Evolutionary conservation across 768 basidiomycete genomes (phyloP).

Genomic region (Termitomyces sp.): DNA sequence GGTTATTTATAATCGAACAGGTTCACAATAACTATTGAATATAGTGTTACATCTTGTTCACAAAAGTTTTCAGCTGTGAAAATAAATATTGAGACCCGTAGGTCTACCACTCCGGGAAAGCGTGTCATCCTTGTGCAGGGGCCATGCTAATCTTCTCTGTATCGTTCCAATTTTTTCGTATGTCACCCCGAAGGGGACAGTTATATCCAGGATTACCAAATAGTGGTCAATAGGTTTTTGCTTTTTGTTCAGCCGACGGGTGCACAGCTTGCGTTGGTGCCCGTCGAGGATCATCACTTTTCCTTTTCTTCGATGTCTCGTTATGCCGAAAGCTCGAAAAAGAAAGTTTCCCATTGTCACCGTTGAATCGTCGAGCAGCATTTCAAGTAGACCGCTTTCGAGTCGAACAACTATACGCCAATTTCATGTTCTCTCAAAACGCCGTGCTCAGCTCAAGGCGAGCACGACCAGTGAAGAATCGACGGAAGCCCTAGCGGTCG

Average conservation of each 20-base stretch:
- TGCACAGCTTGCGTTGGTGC: not conserved
- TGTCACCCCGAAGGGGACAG: slow-evolving; percentile 88
- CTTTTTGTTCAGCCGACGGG: slow-evolving; percentile 8
- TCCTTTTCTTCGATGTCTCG: not conserved
- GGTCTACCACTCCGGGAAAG: slow-evolving; percentile 88
- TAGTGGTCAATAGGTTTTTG: slow-evolving; percentile 5
- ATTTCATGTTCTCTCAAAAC: slow-evolving; percentile 79
- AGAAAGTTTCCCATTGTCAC: slow-evolving; percentile 28
- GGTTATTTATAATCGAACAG: no score
- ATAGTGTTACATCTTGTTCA: no score
- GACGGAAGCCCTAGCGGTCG: slow-evolving; percentile 35
- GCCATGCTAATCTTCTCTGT: slow-evolving; percentile 99
- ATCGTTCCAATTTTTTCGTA: slow-evolving; percentile 99
- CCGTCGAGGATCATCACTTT: not conserved
- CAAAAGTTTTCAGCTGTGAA: no score
- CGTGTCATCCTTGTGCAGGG: slow-evolving; percentile 99
- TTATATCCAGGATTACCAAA: not conserved
- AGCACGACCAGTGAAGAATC: slow-evolving; percentile 16
- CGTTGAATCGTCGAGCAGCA: slow-evolving; percentile 12
- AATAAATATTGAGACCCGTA: slow-evolving; percentile 42
- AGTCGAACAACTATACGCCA: slow-evolving; percentile 71
- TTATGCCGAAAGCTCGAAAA: slow-evolving; percentile 33
- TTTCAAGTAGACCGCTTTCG: slow-evolving; percentile 50
- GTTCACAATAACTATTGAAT: no score
- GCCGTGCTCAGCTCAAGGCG: slow-evolving; percentile 46